Evolutionary conservation across 2,329 filamentous ascomycete genomes (phyloP).

Genomic region (Clarireedia paspali): DNA sequence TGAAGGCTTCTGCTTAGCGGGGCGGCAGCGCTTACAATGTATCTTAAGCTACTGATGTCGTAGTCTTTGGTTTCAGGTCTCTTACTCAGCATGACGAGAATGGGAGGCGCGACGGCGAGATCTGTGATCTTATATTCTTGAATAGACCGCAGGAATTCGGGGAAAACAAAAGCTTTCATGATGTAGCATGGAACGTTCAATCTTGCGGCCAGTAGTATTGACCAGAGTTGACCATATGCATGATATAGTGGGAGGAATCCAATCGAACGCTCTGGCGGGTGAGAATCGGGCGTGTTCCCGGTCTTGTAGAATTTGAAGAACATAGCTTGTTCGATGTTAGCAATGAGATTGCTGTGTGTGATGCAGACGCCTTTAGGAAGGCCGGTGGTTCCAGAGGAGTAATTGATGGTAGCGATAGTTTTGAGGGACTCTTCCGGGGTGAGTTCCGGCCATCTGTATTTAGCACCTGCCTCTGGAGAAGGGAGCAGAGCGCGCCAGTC

Average conservation of each 20-base stretch:
- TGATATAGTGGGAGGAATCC: too few relatives aligned
- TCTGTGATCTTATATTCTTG: constrained; percentile 45
- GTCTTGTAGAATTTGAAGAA: too few relatives aligned
- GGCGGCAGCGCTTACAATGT: constrained; percentile 45
- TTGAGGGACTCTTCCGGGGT: background rate
- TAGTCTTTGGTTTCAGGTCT: constrained; percentile 41
- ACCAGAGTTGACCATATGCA: too few relatives aligned
- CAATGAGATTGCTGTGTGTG: constrained; percentile 19
- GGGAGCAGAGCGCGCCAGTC: too few relatives aligned
- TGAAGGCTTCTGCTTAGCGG: constrained; percentile 32
- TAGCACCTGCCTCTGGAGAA: too few relatives aligned
- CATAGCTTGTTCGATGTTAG: background rate
- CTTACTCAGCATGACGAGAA: constrained; percentile 52
- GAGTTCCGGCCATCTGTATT: background rate
- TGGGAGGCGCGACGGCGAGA: constrained; percentile 48
- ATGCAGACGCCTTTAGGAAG: constrained; percentile 75
- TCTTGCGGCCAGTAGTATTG: too few relatives aligned
- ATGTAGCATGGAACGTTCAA: constrained; percentile 40
- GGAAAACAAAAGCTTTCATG: constrained; percentile 48
- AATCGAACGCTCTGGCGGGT: too few relatives aligned
- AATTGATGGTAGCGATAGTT: constrained; percentile 42
- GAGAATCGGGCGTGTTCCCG: too few relatives aligned
- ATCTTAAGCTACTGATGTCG: constrained; percentile 42
- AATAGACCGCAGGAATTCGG: constrained; percentile 43
- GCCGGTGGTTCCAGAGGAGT: constrained; percentile 74